phyloP scores from a whole-genome alignment of 1,284 basidiomycete genomes.

The Cryptococcus jaspeensis region DNA sequence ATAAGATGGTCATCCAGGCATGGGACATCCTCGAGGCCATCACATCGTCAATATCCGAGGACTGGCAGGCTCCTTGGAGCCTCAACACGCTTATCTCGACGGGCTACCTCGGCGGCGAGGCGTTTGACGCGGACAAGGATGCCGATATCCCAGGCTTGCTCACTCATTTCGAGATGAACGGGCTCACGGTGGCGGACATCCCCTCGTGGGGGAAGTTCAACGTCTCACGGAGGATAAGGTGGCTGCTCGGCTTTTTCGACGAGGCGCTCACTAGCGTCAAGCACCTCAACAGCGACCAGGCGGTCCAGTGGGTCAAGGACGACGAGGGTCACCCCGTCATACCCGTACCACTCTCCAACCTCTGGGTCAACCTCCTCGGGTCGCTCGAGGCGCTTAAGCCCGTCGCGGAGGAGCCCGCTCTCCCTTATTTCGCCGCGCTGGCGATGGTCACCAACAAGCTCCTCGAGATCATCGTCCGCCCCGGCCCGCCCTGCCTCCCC shows the following conservation, averaged over 20 bases:
- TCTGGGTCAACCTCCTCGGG: constrained; percentile 41
- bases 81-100: constrained; percentile 33
- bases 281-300: constrained; percentile 25
- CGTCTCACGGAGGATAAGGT: constrained; percentile 34
- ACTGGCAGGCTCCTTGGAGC: constrained; percentile 1
- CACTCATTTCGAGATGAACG: constrained; percentile 22
- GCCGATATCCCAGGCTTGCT: constrained; percentile 11
- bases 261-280: constrained; percentile 32
- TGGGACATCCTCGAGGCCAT: constrained; percentile 45
- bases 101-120: constrained; percentile 31
- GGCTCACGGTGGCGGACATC: constrained; percentile 30
- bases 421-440: constrained; percentile 25
- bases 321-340: constrained; percentile 21
- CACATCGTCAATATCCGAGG: constrained; percentile 12
- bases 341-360: constrained; percentile 25
- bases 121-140: constrained; percentile 27
- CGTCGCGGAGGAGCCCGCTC: neutral
- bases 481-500: constrained; percentile 26
- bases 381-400: constrained; percentile 15
- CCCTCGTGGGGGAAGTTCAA: constrained; percentile 42
- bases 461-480: constrained; percentile 20
- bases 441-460: constrained; percentile 25
- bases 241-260: constrained; percentile 35
- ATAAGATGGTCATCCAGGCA: constrained; percentile 35
- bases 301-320: constrained; percentile 26